These are phyloP conservation scores for Citrus inodora DNA, from an alignment of 345 rosid species.

Conservation along the genomic window DNA sequence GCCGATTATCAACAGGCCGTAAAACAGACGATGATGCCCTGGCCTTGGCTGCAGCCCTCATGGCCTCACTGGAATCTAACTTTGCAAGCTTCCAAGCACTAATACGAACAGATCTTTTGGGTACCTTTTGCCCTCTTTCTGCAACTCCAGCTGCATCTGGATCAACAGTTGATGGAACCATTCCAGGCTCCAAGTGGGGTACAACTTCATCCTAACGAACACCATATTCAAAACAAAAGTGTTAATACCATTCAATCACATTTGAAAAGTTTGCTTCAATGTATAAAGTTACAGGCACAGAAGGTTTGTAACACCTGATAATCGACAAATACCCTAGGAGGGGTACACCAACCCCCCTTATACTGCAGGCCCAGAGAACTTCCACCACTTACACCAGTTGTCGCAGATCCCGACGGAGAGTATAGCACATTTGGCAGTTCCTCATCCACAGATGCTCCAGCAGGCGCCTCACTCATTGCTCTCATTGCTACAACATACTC, in stretches of 20 bases:
- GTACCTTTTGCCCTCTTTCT: constrained; percentile 63
- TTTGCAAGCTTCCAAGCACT: constrained; percentile 97
- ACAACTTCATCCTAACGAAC: constrained; percentile 80
- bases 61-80: constrained; percentile 73
- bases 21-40: constrained; percentile 95
- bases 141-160: constrained; percentile 79
- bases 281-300: background rate
- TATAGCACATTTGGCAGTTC: constrained; percentile 58
- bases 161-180: constrained; percentile 92
- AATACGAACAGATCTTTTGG: constrained; percentile 66
- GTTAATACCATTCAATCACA: background rate
- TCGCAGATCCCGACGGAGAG: constrained; percentile 89
- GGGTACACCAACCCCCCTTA: constrained; percentile 96
- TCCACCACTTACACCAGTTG: constrained; percentile 87
- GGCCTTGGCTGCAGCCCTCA: constrained; percentile 93
- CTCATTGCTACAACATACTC: constrained; percentile 93
- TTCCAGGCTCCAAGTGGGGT: constrained; percentile 94
- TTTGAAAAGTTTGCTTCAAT: background rate
- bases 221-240: constrained; percentile 8
- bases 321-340: constrained; percentile 93
- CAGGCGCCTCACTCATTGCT: constrained; percentile 89
- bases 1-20: constrained; percentile 65
- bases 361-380: constrained; percentile 80
- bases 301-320: constrained; percentile 58
- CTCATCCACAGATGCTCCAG: constrained; percentile 69